Evolutionary conservation across 192 early-diverging fungal genomes (phyloP).

Genomic region (Linnemannia schmuckeri): DNA sequence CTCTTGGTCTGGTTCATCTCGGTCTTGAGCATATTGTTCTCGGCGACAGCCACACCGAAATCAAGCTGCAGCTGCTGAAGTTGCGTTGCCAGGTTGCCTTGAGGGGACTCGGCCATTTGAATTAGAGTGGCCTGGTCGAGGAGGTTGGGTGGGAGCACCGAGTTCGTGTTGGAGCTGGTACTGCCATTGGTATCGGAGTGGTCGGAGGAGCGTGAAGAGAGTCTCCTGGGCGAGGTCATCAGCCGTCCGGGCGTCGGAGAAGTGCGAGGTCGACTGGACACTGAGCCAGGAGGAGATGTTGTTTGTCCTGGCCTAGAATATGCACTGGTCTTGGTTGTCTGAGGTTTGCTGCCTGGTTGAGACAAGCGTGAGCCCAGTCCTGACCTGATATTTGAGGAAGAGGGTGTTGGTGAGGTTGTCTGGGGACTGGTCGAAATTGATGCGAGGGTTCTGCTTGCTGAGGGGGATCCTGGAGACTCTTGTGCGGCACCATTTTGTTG

Average conservation of each 20-base stretch:
- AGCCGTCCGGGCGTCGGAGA: slow-evolving; percentile 38
- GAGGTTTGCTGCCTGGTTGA: slow-evolving; percentile 6
- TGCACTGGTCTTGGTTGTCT: not conserved
- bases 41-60: slow-evolving; percentile 78
- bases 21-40: slow-evolving; percentile 79
- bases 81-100: slow-evolving; percentile 31
- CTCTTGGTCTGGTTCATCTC: slow-evolving; percentile 78
- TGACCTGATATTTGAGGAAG: not conserved
- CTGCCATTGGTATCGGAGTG: slow-evolving; percentile 25
- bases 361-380: slow-evolving; percentile 18
- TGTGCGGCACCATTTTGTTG: not conserved
- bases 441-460: not conserved
- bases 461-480: slow-evolving; percentile 4
- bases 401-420: slow-evolving; percentile 32
- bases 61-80: slow-evolving; percentile 73
- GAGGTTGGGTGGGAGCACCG: slow-evolving; percentile 2
- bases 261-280: slow-evolving; percentile 21
- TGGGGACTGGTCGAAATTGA: slow-evolving; percentile 7
- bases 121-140: slow-evolving; percentile 37
- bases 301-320: slow-evolving; percentile 13
- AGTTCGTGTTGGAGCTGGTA: not conserved
- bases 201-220: slow-evolving; percentile 36
- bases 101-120: slow-evolving; percentile 39
- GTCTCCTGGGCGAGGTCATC: slow-evolving; percentile 22
- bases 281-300: slow-evolving; percentile 14